Evolutionary conservation across 805 yeast species (phyloP), one percentile per base, ranked within the genome.

Genomic region (Millerago galiae): DNA sequence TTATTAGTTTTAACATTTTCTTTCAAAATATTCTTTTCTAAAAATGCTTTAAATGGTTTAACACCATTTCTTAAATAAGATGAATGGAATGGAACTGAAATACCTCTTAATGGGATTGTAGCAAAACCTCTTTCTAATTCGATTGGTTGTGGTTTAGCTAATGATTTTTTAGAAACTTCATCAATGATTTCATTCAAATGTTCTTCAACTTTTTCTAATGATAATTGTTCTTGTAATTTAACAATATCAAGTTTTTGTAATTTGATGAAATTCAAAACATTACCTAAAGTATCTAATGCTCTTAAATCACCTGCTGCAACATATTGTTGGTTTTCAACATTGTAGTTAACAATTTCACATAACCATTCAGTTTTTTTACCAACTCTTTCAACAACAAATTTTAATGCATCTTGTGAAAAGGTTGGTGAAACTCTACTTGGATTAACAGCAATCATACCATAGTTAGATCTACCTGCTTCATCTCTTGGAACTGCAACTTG

Each of bases 401-500:
- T 79, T 63, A 93, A 76, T 33, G 97, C 97, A 49, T 93, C 83
- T 66, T 93, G 98, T 59, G 78, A 77, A 74, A 93, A 93, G 13
- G 96, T 85, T 43, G 84, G 70, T 43, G 85, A 79, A 49, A 93
- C 83, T 69, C 99, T 82, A 49, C 95, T 77, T 59, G 99, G 99
- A 72, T 95, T 93, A 45, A 91, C 90, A 41, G 99, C 99, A 72
- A 88, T 79, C 99, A 93, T 93, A 75, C 98, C 98, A 61, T 93
- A 93, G 74, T 93, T 93, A 46, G 99, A 93, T 71, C 98, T 84
- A 38, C 99, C 99, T 40, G 68, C 63, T 43, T 81, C 77, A 68
- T 93, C 99, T 72, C 99, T 84, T 63, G 98, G 98, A 53, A 93
- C 99, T 37, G 99, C 99, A 52, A 93, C 99, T 74, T 93, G 99